Percentiles rank a stretch among this genome's conserved stretches.
phyloP scores from a whole-genome alignment of 768 basidiomycete genomes.

The Cyclocybe cylindracea region DNA sequence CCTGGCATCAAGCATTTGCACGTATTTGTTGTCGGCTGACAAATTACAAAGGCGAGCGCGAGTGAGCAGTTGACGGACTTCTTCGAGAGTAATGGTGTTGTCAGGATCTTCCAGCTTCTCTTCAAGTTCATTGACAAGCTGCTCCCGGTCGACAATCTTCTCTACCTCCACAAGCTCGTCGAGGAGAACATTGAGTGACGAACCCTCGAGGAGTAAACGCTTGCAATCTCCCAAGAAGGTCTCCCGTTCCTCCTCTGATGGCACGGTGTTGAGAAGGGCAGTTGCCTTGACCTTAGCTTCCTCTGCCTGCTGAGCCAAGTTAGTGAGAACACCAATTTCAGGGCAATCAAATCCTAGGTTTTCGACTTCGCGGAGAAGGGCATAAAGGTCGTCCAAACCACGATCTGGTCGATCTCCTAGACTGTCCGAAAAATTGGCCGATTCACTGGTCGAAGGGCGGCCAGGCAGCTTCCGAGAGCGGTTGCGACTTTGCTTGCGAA shows the following conservation, averaged over 20 bases:
- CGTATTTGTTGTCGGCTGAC: conserved; percentile 60
- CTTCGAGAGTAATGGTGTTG: conserved; percentile 62
- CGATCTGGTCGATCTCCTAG: conserved; percentile 71
- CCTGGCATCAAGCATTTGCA: conserved; percentile 64
- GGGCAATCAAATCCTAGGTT: conserved; percentile 81
- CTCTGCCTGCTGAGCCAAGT: conserved; percentile 63
- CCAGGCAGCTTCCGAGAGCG: conserved; percentile 67
- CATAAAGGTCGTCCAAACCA: conserved; percentile 68
- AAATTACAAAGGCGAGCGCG: conserved; percentile 74
- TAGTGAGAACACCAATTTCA: conserved; percentile 63
- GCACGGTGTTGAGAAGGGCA: conserved; percentile 45
- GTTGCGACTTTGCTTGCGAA: conserved; percentile 79
- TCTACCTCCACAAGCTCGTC: conserved; percentile 79
- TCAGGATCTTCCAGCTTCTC: conserved; percentile 69
- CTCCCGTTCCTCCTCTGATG: conserved; percentile 46
- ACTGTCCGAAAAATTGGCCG: conserved; percentile 42
- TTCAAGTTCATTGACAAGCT: conserved; percentile 75
- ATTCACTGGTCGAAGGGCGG: conserved; percentile 47
- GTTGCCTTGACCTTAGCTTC: conserved; percentile 59
- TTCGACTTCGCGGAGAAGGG: conserved; percentile 71
- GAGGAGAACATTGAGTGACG: conserved; percentile 80
- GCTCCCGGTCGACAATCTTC: conserved; percentile 78
- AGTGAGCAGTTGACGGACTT: conserved; percentile 70
- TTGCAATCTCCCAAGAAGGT: conserved; percentile 71
- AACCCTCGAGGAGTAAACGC: conserved; percentile 65